These are phyloP conservation scores for Phylloporus sp. DNA, from an alignment of 768 basidiomycete genomes.

Conservation along the genomic window DNA sequence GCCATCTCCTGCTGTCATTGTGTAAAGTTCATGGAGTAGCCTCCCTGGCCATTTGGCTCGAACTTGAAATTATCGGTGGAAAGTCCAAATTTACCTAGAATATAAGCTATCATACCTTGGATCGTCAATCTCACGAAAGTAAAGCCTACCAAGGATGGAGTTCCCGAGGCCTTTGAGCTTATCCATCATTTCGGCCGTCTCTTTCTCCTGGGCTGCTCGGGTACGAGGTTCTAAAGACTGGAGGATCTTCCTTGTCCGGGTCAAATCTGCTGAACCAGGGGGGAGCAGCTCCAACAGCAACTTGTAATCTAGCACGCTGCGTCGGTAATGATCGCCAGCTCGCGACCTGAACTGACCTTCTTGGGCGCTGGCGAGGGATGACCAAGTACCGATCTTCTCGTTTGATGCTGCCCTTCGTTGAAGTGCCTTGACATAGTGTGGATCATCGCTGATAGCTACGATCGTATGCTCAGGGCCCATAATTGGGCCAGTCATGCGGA, in stretches of 20 bases:
- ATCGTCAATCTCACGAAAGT: not conserved
- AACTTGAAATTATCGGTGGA: constrained; percentile 98
- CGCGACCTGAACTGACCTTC: constrained; percentile 53
- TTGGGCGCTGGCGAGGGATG: constrained; percentile 73
- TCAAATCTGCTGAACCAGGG: constrained; percentile 44
- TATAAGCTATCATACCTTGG: not conserved
- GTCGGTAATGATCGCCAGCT: not conserved
- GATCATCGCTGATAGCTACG: constrained; percentile 81
- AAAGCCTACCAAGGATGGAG: constrained; percentile 66
- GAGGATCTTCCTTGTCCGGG: constrained; percentile 47
- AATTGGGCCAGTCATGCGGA: not conserved
- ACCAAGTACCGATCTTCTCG: constrained; percentile 76
- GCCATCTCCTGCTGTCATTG: constrained; percentile 31
- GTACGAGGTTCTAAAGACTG: constrained; percentile 58
- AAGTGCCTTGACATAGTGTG: constrained; percentile 79
- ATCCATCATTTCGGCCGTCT: constrained; percentile 86
- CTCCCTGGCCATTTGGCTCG: constrained; percentile 89
- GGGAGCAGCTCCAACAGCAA: constrained; percentile 62
- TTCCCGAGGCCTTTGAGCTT: constrained; percentile 94
- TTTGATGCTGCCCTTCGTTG: constrained; percentile 87
- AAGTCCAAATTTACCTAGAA: constrained; percentile 82
- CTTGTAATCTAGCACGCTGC: constrained; percentile 62
- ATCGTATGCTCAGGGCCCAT: constrained; percentile 2
- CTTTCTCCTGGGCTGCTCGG: constrained; percentile 73
- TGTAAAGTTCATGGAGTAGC: constrained; percentile 88